These are phyloP conservation scores for Gardenia jasminoides DNA, from an alignment of 257 asterid species.

Conservation along the genomic window DNA sequence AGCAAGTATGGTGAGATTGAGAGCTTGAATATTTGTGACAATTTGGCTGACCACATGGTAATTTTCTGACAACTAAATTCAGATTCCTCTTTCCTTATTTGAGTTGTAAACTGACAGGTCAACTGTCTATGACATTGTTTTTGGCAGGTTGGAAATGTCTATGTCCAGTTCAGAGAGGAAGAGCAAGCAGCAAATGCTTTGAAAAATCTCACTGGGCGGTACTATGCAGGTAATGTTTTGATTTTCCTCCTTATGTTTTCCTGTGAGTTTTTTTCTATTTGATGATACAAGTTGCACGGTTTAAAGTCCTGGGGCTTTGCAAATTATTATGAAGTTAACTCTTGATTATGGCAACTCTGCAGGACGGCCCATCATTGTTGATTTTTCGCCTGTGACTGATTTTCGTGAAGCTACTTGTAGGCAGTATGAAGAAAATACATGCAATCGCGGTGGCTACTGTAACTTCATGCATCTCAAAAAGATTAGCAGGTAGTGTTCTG, in stretches of 20 bases:
- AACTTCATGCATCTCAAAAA: conserved; percentile 97
- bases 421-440: conserved; percentile 92
- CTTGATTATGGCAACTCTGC: conserved; percentile 24
- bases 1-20: conserved; percentile 86
- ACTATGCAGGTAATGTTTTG: conserved; percentile 63
- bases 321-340: no score
- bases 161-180: conserved; percentile 95
- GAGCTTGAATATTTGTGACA: conserved; percentile 89
- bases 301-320: neutral
- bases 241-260: neutral
- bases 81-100: neutral
- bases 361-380: conserved; percentile 95
- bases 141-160: conserved; percentile 96
- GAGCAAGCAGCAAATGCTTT: conserved; percentile 94
- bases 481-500: conserved; percentile 64
- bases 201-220: conserved; percentile 82
- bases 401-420: conserved; percentile 97
- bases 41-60: conserved; percentile 98
- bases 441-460: conserved; percentile 99
- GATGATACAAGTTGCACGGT: no score
- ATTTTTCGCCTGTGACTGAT: conserved; percentile 96
- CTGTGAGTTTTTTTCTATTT: neutral
- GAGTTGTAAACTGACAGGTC: neutral
- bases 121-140: neutral
- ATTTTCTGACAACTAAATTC: neutral